Evolutionary conservation across 805 yeast species (phyloP).

Genomic region (Cyberlindnera sargentensis): DNA sequence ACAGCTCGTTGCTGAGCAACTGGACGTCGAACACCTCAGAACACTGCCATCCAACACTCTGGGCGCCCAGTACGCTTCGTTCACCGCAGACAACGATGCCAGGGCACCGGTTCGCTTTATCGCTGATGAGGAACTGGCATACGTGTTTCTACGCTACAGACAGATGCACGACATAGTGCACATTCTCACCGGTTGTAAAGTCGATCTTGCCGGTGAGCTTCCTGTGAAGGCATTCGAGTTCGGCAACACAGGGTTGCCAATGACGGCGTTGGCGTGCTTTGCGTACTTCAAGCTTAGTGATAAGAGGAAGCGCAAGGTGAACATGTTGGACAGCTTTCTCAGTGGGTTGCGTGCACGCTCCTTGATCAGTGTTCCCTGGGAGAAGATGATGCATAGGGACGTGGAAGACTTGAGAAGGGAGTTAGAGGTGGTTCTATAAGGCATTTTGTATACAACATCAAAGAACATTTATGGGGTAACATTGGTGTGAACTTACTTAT

Average conservation of each 20-base stretch:
- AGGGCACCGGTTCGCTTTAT: constrained; percentile 83
- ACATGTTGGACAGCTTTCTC: constrained; percentile 58
- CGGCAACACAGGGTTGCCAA: constrained; percentile 87
- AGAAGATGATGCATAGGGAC: constrained; percentile 65
- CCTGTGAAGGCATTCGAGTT: constrained; percentile 90
- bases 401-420: constrained; percentile 64
- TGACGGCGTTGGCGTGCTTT: constrained; percentile 86
- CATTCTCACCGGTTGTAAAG: constrained; percentile 83
- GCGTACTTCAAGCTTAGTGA: constrained; percentile 75
- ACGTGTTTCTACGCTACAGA: constrained; percentile 86
- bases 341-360: constrained; percentile 71
- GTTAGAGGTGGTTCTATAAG: constrained; percentile 23
- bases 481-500: too few relatives aligned
- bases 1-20: constrained; percentile 64
- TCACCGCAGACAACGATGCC: constrained; percentile 91
- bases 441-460: too few relatives aligned
- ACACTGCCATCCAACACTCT: constrained; percentile 59
- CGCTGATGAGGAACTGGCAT: constrained; percentile 85
- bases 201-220: constrained; percentile 92
- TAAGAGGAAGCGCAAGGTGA: constrained; percentile 48
- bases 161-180: constrained; percentile 98
- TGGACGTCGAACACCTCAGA: constrained; percentile 56
- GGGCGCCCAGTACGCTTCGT: constrained; percentile 76
- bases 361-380: constrained; percentile 90
- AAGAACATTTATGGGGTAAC: too few relatives aligned